These are phyloP conservation scores for Alternaria tenuissima DNA, from an alignment of 2,329 filamentous ascomycete species.

Conservation along the genomic window DNA sequence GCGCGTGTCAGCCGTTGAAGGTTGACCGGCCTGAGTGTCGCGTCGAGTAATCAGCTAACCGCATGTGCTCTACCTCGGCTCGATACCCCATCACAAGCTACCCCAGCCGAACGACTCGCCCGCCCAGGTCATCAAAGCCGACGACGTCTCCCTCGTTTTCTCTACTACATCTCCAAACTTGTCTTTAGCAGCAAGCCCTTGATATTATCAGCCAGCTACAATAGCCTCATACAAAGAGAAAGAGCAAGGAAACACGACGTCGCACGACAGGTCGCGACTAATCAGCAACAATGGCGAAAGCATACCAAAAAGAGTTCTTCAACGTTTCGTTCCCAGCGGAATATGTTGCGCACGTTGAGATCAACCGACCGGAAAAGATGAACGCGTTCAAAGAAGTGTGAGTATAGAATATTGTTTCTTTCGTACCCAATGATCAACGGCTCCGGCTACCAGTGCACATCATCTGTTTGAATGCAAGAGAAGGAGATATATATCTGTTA, in stretches of 20 bases:
- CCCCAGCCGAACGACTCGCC: conserved; percentile 27
- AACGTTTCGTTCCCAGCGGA: conserved; percentile 74
- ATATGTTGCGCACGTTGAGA: conserved; percentile 88
- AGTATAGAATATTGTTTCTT: conserved; percentile 28
- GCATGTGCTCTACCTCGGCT: conserved; percentile 7
- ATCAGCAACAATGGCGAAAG: conserved; percentile 33
- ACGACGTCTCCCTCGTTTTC: conserved; percentile 4
- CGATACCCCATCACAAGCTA: conserved; percentile 5
- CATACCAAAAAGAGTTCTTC: conserved; percentile 70
- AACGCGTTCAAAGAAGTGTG: conserved; percentile 82
- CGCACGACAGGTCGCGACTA: not conserved
- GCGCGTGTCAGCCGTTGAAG: not conserved
- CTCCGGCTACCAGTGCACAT: not conserved
- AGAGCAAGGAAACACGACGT: conserved; percentile 16
- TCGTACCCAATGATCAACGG: too few species aligned
- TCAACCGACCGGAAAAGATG: conserved; percentile 84
- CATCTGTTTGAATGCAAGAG: not conserved
- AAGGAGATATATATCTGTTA: not conserved
- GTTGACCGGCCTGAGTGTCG: not conserved
- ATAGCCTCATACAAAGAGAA: not conserved
- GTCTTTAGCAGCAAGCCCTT: rapidly evolving
- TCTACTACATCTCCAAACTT: not conserved
- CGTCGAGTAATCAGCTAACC: not conserved
- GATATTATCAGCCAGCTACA: too few species aligned
- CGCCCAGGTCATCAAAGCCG: conserved; percentile 22